These are phyloP conservation scores for Emmonsiellopsis sp. DNA, from an alignment of 2,329 filamentous ascomycete genomes.

Conservation along the genomic window DNA sequence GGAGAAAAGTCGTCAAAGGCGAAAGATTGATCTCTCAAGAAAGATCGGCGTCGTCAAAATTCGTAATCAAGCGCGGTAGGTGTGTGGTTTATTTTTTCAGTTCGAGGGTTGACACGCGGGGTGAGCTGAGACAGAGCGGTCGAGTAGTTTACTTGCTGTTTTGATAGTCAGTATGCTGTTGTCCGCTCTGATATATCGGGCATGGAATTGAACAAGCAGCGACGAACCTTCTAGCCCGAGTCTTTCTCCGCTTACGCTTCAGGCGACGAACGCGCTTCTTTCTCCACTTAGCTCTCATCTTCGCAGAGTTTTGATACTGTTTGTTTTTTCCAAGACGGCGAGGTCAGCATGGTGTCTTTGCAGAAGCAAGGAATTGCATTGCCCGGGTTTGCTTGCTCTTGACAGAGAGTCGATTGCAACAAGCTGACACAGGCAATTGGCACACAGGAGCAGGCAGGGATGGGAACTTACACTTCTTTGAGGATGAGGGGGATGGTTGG, in stretches of 20 bases:
- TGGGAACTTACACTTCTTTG: conserved; percentile 34
- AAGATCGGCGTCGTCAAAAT: too few species aligned
- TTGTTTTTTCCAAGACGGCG: background rate
- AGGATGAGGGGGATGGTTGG: conserved; percentile 36
- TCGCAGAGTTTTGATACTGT: conserved; percentile 30
- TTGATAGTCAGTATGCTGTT: conserved; percentile 25
- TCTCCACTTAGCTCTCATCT: conserved; percentile 97
- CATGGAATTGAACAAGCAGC: background rate
- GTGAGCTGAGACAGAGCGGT: conserved; percentile 45
- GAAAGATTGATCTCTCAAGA: too few species aligned
- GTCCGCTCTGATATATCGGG: too few species aligned
- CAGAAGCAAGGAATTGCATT: background rate
- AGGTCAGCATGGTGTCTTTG: conserved; percentile 7
- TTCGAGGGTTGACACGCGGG: conserved; percentile 1
- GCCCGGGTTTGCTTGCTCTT: background rate
- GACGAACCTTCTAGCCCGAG: conserved; percentile 88
- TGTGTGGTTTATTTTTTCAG: background rate
- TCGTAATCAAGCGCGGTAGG: background rate
- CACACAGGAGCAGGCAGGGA: background rate
- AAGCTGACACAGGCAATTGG: background rate
- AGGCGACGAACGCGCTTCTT: conserved; percentile 99
- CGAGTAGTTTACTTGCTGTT: conserved; percentile 60
- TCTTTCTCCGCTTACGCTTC: conserved; percentile 99
- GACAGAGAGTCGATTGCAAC: background rate
- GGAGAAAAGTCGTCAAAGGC: too few species aligned